Conservation (phyloP, 352 stramenopile genomes). For the Thraustotheca clavata region DNA sequence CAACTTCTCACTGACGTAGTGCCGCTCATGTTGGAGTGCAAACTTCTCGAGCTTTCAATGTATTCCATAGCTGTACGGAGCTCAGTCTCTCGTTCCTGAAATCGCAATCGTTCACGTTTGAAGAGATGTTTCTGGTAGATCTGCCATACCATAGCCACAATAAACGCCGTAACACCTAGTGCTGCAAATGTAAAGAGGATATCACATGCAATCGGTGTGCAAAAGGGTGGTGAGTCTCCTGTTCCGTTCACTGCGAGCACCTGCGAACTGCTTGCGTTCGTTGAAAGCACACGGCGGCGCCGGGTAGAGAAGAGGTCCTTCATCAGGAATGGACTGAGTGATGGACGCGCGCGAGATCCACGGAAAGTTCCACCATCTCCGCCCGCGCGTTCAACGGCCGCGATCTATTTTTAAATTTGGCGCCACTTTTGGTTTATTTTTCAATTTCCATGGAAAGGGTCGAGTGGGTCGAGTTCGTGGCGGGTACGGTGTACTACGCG, state of each 20-base stretch:
- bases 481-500: conserved; percentile 33
- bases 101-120: conserved; percentile 1
- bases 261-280: no score
- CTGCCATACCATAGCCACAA: conserved; percentile 10
- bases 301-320: no score
- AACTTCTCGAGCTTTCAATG: neutral
- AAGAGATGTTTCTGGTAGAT: conserved; percentile 15
- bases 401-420: no score
- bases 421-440: no score
- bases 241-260: no score
- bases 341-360: no score
- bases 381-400: no score
- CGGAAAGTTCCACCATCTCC: no score
- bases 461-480: conserved; percentile 33
- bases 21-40: neutral
- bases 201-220: neutral
- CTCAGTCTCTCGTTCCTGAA: conserved; percentile 15
- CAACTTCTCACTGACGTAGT: neutral
- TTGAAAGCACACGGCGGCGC: no score
- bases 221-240: neutral
- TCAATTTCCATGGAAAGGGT: neutral
- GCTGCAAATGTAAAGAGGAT: neutral
- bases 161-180: neutral
- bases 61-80: conserved; percentile 16
- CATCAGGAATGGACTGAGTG: no score